Conservation (phyloP, 2,329 filamentous ascomycete genomes). For the Tricladium varicosporioides region DNA sequence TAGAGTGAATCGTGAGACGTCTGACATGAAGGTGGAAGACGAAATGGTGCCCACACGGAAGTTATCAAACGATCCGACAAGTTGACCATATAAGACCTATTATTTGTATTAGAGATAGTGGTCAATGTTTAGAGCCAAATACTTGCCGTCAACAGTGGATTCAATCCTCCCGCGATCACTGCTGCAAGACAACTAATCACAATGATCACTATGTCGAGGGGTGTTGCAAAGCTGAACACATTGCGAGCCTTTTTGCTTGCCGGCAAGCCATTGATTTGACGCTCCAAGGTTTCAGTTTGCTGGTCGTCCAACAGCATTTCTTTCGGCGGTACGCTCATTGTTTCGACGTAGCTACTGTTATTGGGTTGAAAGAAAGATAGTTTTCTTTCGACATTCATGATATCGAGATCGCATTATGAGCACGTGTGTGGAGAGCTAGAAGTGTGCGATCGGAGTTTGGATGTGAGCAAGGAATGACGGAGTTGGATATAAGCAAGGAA, state of each 20-base stretch:
- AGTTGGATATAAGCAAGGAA: no score
- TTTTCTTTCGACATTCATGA: no score
- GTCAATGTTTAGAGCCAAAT: not conserved
- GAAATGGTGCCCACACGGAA: not conserved
- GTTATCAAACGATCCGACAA: not conserved
- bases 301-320: no score
- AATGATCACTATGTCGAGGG: not conserved
- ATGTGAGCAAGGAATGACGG: no score
- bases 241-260: not conserved
- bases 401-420: no score
- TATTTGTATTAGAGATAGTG: not conserved
- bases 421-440: no score
- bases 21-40: not conserved
- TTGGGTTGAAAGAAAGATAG: no score
- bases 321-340: no score
- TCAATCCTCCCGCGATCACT: not conserved
- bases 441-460: no score
- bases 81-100: not conserved
- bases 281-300: not conserved
- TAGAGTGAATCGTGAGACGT: constrained; percentile 37
- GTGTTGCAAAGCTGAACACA: not conserved
- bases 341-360: no score
- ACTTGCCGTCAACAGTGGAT: constrained; percentile 1
- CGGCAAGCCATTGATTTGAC: not conserved
- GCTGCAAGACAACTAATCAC: not conserved